Conservation (phyloP, 192 early-diverging fungal species). For the Diversispora eburnea region DNA sequence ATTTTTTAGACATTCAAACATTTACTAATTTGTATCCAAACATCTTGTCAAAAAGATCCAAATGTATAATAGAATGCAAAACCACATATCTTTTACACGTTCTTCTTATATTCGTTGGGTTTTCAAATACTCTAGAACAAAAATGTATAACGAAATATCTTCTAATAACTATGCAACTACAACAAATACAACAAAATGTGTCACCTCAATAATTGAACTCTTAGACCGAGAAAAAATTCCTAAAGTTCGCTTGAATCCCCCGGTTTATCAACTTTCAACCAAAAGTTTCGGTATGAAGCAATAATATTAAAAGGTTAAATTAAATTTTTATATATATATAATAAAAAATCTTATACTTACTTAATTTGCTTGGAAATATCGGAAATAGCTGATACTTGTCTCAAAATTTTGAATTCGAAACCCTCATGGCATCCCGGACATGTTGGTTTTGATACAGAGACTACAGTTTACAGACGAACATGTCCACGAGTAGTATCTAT, state of each 20-base stretch:
- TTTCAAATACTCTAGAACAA: neutral
- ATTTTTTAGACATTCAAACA: too few relatives aligned
- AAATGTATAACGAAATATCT: neutral
- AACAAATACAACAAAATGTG: neutral
- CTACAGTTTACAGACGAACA: constrained; percentile 28
- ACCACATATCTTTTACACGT: too few relatives aligned
- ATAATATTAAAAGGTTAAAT: neutral
- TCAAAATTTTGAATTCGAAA: neutral
- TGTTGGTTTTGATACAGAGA: constrained; percentile 46
- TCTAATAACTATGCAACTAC: too few relatives aligned
- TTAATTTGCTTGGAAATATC: neutral
- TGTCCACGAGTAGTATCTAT: constrained; percentile 30
- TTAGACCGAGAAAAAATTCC: neutral
- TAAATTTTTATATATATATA: neutral
- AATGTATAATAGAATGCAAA: too few relatives aligned
- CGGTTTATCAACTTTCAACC: constrained; percentile 5
- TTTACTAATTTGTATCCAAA: too few relatives aligned
- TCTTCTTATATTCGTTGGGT: too few relatives aligned
- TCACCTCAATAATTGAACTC: neutral
- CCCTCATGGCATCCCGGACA: constrained; percentile 21
- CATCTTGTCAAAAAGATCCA: too few relatives aligned
- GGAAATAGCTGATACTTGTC: constrained; percentile 10
- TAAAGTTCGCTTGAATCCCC: neutral
- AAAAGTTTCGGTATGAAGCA: neutral
- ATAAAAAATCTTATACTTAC: neutral